These are phyloP conservation scores for Pezicula carpinea DNA, from an alignment of 2,329 filamentous ascomycete species.

Conservation along the genomic window DNA sequence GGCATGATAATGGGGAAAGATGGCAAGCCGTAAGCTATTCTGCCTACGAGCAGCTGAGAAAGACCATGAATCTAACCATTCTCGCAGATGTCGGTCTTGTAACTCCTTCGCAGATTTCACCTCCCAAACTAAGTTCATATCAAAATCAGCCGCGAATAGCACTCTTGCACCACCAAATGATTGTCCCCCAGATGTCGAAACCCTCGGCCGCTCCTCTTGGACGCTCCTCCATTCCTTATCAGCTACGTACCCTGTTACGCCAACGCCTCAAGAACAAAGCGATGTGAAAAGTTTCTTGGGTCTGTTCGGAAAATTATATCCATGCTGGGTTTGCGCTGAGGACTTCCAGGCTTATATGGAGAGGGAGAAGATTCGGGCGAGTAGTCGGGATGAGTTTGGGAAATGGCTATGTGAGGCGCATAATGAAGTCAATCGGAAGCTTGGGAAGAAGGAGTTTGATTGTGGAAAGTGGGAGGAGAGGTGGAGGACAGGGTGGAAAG, in stretches of 20 bases:
- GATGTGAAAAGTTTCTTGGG: slow-evolving; percentile 75
- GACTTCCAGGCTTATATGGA: slow-evolving; percentile 83
- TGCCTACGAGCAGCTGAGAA: neutral
- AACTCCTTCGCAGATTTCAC: slow-evolving; percentile 57
- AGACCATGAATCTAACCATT: slow-evolving; percentile 5
- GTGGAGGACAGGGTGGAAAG: slow-evolving; percentile 87
- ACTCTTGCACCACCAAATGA: slow-evolving; percentile 45
- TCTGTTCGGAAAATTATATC: slow-evolving; percentile 82
- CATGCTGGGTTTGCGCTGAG: slow-evolving; percentile 91
- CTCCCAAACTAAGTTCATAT: slow-evolving; percentile 47
- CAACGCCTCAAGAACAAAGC: slow-evolving; percentile 63
- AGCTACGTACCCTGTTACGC: slow-evolving; percentile 73
- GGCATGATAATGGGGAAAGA: slow-evolving; percentile 74
- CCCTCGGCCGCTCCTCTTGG: slow-evolving; percentile 84
- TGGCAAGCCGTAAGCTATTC: slow-evolving; percentile 71
- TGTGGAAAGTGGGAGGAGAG: slow-evolving; percentile 88
- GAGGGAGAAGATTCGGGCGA: slow-evolving; percentile 53
- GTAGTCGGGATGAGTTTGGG: slow-evolving; percentile 65
- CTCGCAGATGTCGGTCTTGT: slow-evolving; percentile 63
- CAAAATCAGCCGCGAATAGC: slow-evolving; percentile 28
- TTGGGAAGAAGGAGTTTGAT: slow-evolving; percentile 89
- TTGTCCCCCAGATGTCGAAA: slow-evolving; percentile 87
- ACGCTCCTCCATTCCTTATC: slow-evolving; percentile 90
- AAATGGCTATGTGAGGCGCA: slow-evolving; percentile 81
- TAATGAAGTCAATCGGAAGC: slow-evolving; percentile 81